A percentile compares a stretch with the other conserved stretches of the same genome.
These are phyloP conservation scores for Pseudocercospora crystallina DNA, from an alignment of 2,329 filamentous ascomycete species.

Conservation along the genomic window DNA sequence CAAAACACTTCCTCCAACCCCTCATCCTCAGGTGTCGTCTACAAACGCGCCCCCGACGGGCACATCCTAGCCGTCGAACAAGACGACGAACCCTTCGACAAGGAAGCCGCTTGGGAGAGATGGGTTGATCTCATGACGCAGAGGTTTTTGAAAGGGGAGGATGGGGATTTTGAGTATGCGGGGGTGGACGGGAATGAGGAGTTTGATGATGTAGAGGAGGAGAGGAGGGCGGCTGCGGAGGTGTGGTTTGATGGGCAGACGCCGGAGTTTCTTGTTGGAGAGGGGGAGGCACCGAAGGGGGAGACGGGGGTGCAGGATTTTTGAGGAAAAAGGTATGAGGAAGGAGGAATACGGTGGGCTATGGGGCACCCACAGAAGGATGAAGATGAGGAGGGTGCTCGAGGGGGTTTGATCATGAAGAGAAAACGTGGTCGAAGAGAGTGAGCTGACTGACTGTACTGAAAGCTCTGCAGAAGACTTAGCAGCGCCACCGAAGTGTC, in stretches of 20 bases:
- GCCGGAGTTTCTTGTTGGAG: constrained; percentile 29
- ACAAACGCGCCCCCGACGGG: constrained; percentile 52
- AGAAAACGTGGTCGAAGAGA: too few species aligned
- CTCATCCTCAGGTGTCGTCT: too few species aligned
- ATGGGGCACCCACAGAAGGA: too few species aligned
- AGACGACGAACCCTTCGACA: constrained; percentile 54
- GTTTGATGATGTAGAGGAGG: constrained; percentile 64
- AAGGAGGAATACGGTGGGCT: too few species aligned
- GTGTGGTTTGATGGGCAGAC: constrained; percentile 77
- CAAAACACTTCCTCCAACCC: constrained; percentile 53
- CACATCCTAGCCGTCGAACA: constrained; percentile 59
- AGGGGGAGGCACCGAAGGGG: constrained; percentile 38
- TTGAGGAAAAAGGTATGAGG: too few species aligned
- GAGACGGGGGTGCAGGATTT: constrained; percentile 54
- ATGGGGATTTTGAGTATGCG: constrained; percentile 76
- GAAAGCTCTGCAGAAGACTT: too few species aligned
- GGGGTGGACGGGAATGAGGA: constrained; percentile 70
- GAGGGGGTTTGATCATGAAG: too few species aligned
- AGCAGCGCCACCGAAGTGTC: too few species aligned
- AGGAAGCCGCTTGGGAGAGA: constrained; percentile 64
- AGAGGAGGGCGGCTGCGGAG: constrained; percentile 65
- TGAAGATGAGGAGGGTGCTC: too few species aligned
- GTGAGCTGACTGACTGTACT: too few species aligned
- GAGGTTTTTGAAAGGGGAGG: constrained; percentile 72
- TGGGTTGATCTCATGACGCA: constrained; percentile 73